phyloP scores from a whole-genome alignment of 2,329 filamentous ascomycete genomes.

The Claviceps purpurea region DNA sequence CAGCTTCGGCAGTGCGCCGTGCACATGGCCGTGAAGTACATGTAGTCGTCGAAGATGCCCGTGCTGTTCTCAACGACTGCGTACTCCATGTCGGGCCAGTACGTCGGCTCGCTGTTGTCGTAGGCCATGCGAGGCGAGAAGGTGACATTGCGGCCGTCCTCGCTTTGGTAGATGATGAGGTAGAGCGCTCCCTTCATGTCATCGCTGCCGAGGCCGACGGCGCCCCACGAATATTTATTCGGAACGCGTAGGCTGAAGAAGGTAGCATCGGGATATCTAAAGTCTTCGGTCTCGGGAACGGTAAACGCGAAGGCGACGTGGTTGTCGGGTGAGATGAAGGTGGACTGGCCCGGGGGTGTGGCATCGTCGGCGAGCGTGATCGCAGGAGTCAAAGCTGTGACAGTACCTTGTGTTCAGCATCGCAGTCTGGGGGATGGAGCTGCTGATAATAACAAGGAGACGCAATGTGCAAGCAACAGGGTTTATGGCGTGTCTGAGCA shows the following conservation, averaged over 20 bases:
- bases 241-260: constrained; percentile 41
- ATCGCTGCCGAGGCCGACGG: constrained; percentile 38
- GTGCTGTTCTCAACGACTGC: constrained; percentile 30
- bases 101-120: constrained; percentile 38
- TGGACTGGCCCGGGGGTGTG: constrained; percentile 22
- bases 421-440: background rate
- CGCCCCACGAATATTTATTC: constrained; percentile 34
- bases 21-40: constrained; percentile 39
- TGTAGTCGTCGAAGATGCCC: constrained; percentile 30
- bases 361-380: constrained; percentile 15
- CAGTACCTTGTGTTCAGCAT: background rate
- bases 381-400: constrained; percentile 12
- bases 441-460: background rate
- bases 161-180: constrained; percentile 39
- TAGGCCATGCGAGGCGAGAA: constrained; percentile 39
- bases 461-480: background rate
- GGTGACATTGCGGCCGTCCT: constrained; percentile 34
- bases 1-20: constrained; percentile 36
- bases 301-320: constrained; percentile 36
- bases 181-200: constrained; percentile 40
- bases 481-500: constrained; percentile 1
- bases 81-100: constrained; percentile 29
- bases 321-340: constrained; percentile 30
- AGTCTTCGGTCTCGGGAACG: constrained; percentile 30
- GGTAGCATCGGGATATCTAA: constrained; percentile 22